Evolutionary conservation across 331 rosid genomes (phyloP), one percentile per base, ranked within the genome.

Genomic region (Malus hybrid): DNA sequence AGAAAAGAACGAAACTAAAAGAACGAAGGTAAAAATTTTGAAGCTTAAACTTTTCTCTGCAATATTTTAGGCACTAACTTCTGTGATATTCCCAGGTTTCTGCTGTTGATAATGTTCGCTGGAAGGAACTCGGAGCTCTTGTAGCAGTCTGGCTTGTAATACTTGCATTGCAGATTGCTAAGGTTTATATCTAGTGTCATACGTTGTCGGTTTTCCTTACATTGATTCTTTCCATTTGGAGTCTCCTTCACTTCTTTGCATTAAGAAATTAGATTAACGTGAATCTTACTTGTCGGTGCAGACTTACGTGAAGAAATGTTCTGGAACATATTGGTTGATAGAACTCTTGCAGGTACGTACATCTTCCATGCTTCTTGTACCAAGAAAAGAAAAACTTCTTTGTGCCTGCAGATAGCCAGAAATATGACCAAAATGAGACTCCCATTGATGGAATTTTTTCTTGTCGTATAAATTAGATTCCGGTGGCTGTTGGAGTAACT

Each of bases 261-360:
- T n/a, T 39, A 52, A 19, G 73, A 64, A 56, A 33, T 31, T 7
- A 18, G 32, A 71, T 46, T 75, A 20, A 68, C 16, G 14, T 50
- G 55, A 78, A 36, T 55, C 55, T 64, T 18, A 48, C 31, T 65
- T 24, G 18, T 46, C 67, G 50, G 20, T 64, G 64, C 76, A 79
- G 86, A 79, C 46, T 36, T 67, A 83, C 24, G 59, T 69, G 52
- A 66, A 18, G 9, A 75, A 56, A 32, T 79, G 86, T 76, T 75
- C 79, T 2, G 5, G 14, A 10, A 28, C 39, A 52, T 83, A 83
- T 22, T 79, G 86, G 86, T 20, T 71, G 28, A 22, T 79, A 71
- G 81, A 83, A 36, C 29, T 83, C 60, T 59, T 67, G n/a, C 86
- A 83, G 81, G 86, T 83, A 83, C 18, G 27, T 67, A 14, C 59